Evolutionary conservation across 192 early-diverging fungal species (phyloP), one percentile per base, ranked within the genome.

Genomic region (Entophlyctis luteolus): DNA sequence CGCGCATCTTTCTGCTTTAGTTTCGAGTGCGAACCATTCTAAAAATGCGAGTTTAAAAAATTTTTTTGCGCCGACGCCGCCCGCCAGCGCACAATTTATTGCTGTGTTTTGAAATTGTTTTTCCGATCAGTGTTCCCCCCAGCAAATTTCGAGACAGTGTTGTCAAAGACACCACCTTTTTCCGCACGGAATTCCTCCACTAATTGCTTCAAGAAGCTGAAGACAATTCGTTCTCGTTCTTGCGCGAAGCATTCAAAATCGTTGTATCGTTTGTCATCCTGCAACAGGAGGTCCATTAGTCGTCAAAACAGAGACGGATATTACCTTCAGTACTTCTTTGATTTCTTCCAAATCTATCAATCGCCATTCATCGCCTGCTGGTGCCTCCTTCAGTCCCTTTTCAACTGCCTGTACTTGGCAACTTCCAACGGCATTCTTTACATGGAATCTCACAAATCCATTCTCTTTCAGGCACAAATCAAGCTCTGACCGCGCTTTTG

Each of bases 201-300:
- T 29, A 70, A 52, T 12, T 10, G 6, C 49, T 70, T 70, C 46
- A 70, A 48, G 45, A 60, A 70, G 2, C 38, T 52, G 48, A 70
- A 70, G 18, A 84, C 75, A 14, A 70, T 52, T 37, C 72, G 60
- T 2, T 84, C 78, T 6, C 82, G 75, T 28, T 78, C 74, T 32
- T 69, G 69, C 2, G 72, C 50, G 70, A 80, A 75, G 45, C 45
- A 59, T 35, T 67, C 67, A 36, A 75, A 59, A 4, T 74, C 75
- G 32, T 79, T 59, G 59, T 72, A 84, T 28, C 80, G 75, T 47
- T 80, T 81, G 67, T 84, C 80, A 22, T 83, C 81, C 79, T 81
- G 62, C 36, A 45, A 14, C 23, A 27, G 22, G 32, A 47, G 10
- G 22, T 42, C 20, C 3, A 28, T 37, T 2, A 59, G 37, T 48